phyloP scores from a whole-genome alignment of 306 rosid genomes.

The Geum urbanum region DNA sequence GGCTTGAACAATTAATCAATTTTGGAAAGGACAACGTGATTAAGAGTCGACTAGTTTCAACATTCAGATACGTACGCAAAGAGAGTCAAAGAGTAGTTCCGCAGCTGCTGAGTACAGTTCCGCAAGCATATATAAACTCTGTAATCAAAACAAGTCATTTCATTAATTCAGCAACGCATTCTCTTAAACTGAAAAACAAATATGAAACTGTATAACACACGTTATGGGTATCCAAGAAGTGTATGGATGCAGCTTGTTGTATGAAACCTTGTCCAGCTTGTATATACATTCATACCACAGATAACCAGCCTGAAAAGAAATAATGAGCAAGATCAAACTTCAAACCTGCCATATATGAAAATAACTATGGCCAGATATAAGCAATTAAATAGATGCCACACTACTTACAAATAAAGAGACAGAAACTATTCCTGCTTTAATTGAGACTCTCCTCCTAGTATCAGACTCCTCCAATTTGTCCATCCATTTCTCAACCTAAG shows the following conservation, averaged over 20 bases:
- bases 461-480: slow-evolving; percentile 95
- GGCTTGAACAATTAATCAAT: slow-evolving; percentile 8
- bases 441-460: slow-evolving; percentile 67
- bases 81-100: slow-evolving; percentile 79
- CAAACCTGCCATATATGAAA: slow-evolving; percentile 9
- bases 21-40: background rate
- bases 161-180: background rate
- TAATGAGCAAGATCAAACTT: slow-evolving; percentile 26
- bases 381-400: slow-evolving; percentile 1
- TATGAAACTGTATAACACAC: slow-evolving; percentile 37
- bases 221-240: slow-evolving; percentile 99
- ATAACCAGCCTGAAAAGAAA: slow-evolving; percentile 74
- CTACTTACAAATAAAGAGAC: slow-evolving; percentile 66
- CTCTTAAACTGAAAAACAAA: slow-evolving; percentile 6
- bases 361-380: slow-evolving; percentile 10
- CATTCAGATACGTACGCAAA: slow-evolving; percentile 67
- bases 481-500: slow-evolving; percentile 97
- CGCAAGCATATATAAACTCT: slow-evolving; percentile 93
- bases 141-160: slow-evolving; percentile 29
- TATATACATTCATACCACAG: slow-evolving; percentile 88
- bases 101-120: slow-evolving; percentile 83
- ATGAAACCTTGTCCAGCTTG: slow-evolving; percentile 95
- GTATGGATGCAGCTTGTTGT: slow-evolving; percentile 92
- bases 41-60: slow-evolving; percentile 5
- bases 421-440: slow-evolving; percentile 72